These are phyloP conservation scores for Hymenoscyphus infarciens DNA, from an alignment of 2,329 filamentous ascomycete genomes.

Conservation along the genomic window DNA sequence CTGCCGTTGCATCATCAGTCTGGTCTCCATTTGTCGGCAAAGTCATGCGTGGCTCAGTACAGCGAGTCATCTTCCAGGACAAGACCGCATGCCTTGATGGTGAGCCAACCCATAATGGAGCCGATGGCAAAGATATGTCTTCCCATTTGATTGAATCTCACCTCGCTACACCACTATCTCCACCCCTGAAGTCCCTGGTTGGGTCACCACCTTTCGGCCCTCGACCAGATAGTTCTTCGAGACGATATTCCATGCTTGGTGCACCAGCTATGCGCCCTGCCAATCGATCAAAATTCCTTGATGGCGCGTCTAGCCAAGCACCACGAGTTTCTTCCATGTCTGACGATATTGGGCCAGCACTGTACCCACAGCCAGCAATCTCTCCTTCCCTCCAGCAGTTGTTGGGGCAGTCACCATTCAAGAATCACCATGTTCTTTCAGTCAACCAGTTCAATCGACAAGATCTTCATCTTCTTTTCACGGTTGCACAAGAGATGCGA, in stretches of 20 bases:
- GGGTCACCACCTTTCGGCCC: slow-evolving; percentile 29
- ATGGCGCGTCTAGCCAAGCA: slow-evolving; percentile 37
- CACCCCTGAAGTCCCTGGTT: slow-evolving; percentile 49
- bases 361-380: slow-evolving; percentile 48
- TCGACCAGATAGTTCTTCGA: slow-evolving; percentile 37
- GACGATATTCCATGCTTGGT: slow-evolving; percentile 37
- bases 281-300: slow-evolving; percentile 36
- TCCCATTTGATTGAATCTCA: slow-evolving; percentile 48
- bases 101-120: slow-evolving; percentile 51
- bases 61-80: slow-evolving; percentile 71
- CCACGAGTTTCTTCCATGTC: slow-evolving; percentile 32
- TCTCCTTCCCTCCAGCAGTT: slow-evolving; percentile 66
- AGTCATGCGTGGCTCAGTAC: slow-evolving; percentile 64
- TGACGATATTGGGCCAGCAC: slow-evolving; percentile 46
- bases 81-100: slow-evolving; percentile 74
- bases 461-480: slow-evolving; percentile 91
- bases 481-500: slow-evolving; percentile 96
- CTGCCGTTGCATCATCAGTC: slow-evolving; percentile 46
- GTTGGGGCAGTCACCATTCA: slow-evolving; percentile 79
- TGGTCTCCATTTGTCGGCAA: slow-evolving; percentile 74
- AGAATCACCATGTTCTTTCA: slow-evolving; percentile 83
- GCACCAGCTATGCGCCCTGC: slow-evolving; percentile 35
- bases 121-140: slow-evolving; percentile 72
- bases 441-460: slow-evolving; percentile 85
- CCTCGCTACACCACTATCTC: slow-evolving; percentile 49